Base-by-base conservation (phyloP, 2,329 filamentous ascomycete genomes). In the Penicillium paneum region DNA sequence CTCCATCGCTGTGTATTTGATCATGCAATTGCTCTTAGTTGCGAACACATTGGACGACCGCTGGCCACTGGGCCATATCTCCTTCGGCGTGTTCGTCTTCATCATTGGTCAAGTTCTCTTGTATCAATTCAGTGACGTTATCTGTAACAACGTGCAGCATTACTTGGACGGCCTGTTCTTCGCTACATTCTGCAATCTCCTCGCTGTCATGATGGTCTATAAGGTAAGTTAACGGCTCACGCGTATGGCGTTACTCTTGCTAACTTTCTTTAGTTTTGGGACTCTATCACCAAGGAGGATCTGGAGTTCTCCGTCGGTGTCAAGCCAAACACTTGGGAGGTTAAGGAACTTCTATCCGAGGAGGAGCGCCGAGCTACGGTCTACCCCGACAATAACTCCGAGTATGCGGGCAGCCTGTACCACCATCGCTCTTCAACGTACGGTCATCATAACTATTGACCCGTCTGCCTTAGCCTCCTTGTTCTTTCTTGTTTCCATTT, bases 171-270 rank as follows among this genome's bases (percentile, higher is more conserved):
- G 93, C 0, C 76, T 97, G 44, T 96, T 97, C 78, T 92, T 99
- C 69, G 90, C 91, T 5, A 97, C 93, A 0, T 86, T 93, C 52
- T 94, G 91, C 79, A 99, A 99, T 70, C 77, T 99, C 41, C 79
- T 99, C 40, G 91, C 87, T 12, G 93, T 99, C 57, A 99, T 99
- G 94, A 99, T 97, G 94, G 87, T 99, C 35, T 99, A 99, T 83
- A 99, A 99, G 88, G 91, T 87, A 74, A 59, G 78, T 68, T 50
- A 12, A 38, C 39, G 46, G 34, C 31, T 29, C 21, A 31, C 12
- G 13, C 1, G 35, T 45, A 3, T n/a, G 1, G 7, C 12, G n/a
- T 24, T n/a, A 5, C 8, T 28, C n/a, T 35, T 38, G 15, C 71
- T 76, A 67, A 77, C 61, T 40, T 54, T n/a, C 17, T 42, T 50